Percentiles rank a stretch among this genome's conserved stretches.
phyloP scores from a whole-genome alignment of 495 filamentous ascomycete genomes.

The Aspergillus wentii region DNA sequence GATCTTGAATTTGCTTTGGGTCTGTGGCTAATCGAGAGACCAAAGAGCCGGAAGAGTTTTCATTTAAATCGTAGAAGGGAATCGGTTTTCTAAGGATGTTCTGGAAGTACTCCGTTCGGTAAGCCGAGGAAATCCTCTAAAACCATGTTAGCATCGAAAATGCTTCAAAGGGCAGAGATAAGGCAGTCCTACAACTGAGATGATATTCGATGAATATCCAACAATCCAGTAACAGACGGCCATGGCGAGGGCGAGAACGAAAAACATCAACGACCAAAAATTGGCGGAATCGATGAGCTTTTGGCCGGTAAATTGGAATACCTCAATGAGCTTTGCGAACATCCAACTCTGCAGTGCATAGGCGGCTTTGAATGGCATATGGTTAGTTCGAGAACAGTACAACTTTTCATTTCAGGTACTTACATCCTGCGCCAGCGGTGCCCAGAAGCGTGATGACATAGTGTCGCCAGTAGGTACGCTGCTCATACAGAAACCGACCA shows the following conservation, averaged over 20 bases:
- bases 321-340: constrained; percentile 25
- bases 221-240: constrained; percentile 47
- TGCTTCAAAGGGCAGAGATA: neutral
- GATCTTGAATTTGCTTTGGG: constrained; percentile 57
- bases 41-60: constrained; percentile 45
- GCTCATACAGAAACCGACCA: constrained; percentile 40
- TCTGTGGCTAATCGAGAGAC: constrained; percentile 51
- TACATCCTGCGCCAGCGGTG: constrained; percentile 48
- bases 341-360: constrained; percentile 32
- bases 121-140: constrained; percentile 44
- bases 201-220: constrained; percentile 45
- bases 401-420: constrained; percentile 20
- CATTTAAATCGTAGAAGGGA: constrained; percentile 51
- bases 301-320: constrained; percentile 30
- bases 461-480: constrained; percentile 40
- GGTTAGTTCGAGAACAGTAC: neutral
- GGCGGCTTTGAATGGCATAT: constrained; percentile 55
- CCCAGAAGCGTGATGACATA: constrained; percentile 42
- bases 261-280: constrained; percentile 66
- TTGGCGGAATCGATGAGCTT: constrained; percentile 29
- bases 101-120: constrained; percentile 55
- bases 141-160: constrained; percentile 7
- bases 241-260: constrained; percentile 49
- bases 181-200: constrained; percentile 25
- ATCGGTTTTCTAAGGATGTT: constrained; percentile 52